These are phyloP conservation scores for Ustilago nuda DNA, from an alignment of 1,284 basidiomycete species.

Conservation along the genomic window DNA sequence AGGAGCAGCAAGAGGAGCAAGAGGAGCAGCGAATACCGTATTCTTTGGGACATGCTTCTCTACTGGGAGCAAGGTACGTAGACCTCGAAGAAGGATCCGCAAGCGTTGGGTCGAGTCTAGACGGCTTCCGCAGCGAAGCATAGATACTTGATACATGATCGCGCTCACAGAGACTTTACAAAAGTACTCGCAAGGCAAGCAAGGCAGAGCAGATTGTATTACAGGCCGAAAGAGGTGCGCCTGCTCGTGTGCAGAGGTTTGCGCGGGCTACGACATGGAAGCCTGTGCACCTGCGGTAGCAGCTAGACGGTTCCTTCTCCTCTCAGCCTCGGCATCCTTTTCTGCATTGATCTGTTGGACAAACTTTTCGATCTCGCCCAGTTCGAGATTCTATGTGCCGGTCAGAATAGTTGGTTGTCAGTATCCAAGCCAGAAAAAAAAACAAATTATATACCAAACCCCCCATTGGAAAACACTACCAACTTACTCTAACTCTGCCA, in stretches of 20 bases:
- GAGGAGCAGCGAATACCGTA: slow-evolving; percentile 30
- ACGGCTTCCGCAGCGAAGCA: slow-evolving; percentile 34
- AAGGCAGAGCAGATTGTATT: background rate
- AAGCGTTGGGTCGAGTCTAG: slow-evolving; percentile 7
- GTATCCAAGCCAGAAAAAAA: background rate
- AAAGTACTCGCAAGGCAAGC: no score
- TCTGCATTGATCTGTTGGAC: slow-evolving; percentile 66
- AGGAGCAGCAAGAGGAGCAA: slow-evolving; percentile 12
- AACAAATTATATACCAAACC: no score
- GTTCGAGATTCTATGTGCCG: slow-evolving; percentile 52
- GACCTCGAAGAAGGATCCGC: background rate
- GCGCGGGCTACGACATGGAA: slow-evolving; percentile 44
- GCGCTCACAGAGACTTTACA: background rate
- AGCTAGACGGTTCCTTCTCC: slow-evolving; percentile 65
- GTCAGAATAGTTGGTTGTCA: background rate
- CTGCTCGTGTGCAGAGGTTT: background rate
- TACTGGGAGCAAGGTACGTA: background rate
- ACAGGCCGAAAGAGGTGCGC: background rate
- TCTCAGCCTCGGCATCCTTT: slow-evolving; percentile 67
- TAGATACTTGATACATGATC: slow-evolving; percentile 21
- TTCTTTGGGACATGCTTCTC: slow-evolving; percentile 4
- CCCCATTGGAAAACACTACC: background rate
- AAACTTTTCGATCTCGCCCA: slow-evolving; percentile 65
- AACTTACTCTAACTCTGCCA: slow-evolving; percentile 50
- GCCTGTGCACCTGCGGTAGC: slow-evolving; percentile 67